Percentiles rank a stretch among this genome's conserved stretches.
Conservation (phyloP, 805 yeast species). For the Citeromyces nyonsensis region DNA sequence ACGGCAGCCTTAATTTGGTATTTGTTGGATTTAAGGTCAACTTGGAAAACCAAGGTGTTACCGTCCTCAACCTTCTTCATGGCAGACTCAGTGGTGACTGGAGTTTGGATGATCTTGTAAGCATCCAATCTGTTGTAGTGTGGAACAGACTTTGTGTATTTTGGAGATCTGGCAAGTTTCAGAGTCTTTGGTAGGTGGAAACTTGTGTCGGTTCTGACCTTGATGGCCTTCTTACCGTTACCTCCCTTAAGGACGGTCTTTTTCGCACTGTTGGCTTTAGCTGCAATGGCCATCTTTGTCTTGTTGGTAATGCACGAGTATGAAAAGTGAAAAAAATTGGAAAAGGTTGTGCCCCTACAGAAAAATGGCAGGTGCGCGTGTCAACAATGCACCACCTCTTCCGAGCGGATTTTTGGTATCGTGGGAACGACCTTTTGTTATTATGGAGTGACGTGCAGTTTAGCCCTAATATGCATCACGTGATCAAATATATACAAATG, state of each 20-base stretch:
- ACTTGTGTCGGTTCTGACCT: constrained; percentile 89
- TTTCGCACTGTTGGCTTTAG: constrained; percentile 94
- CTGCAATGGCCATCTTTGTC: constrained; percentile 16
- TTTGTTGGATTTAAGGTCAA: constrained; percentile 94
- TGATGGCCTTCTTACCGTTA: constrained; percentile 76
- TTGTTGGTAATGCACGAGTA: not conserved
- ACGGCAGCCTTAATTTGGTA: constrained; percentile 96
- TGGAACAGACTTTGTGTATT: constrained; percentile 93
- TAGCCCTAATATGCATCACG: constrained; percentile 1
- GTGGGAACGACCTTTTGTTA: not conserved
- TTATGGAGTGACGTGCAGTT: not conserved
- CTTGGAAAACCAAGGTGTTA: constrained; percentile 98
- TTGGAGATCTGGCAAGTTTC: constrained; percentile 86
- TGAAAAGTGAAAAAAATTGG: constrained; percentile 1
- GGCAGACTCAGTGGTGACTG: constrained; percentile 96
- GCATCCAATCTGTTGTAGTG: constrained; percentile 96
- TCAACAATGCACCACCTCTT: not conserved
- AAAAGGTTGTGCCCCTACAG: too few species aligned
- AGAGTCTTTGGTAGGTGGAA: constrained; percentile 98
- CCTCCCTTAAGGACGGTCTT: constrained; percentile 98
- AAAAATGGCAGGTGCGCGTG: not conserved
- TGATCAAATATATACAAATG: not conserved
- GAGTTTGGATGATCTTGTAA: constrained; percentile 85
- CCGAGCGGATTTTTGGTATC: not conserved
- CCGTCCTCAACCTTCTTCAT: constrained; percentile 99